phyloP scores from a whole-genome alignment of 2,329 filamentous ascomycete genomes.

The Colletotrichum liriopes region DNA sequence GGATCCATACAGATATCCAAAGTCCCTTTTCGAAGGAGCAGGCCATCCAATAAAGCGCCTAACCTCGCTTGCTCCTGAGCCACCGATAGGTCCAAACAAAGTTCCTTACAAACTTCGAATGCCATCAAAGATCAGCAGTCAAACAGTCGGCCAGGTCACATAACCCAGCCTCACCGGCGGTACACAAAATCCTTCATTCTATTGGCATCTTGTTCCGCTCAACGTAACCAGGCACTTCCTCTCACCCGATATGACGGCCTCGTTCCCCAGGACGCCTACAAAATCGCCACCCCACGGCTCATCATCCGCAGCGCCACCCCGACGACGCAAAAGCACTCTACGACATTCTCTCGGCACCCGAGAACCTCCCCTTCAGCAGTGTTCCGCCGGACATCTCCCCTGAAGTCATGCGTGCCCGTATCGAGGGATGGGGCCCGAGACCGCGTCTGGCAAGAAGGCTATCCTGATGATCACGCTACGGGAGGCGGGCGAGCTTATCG shows the following conservation, averaged over 20 bases:
- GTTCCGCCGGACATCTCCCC: conserved; percentile 31
- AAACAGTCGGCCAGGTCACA: background rate
- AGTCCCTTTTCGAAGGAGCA: background rate
- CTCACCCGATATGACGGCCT: conserved; percentile 7
- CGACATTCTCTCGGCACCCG: conserved; percentile 37
- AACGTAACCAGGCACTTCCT: background rate
- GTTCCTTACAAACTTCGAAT: background rate
- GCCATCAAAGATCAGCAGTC: background rate
- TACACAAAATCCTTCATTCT: background rate
- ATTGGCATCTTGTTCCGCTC: background rate
- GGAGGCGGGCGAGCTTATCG: conserved; percentile 40
- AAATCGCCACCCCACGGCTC: conserved; percentile 57
- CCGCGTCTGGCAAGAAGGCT: conserved; percentile 41
- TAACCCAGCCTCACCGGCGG: background rate
- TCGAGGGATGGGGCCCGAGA: conserved; percentile 25
- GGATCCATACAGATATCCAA: background rate
- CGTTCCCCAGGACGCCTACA: conserved; percentile 35
- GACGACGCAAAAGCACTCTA: conserved; percentile 40
- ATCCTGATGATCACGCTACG: conserved; percentile 43
- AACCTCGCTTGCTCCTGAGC: background rate
- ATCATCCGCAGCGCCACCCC: conserved; percentile 54
- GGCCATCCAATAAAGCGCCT: background rate
- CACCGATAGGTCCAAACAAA: background rate
- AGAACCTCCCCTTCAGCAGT: conserved; percentile 38
- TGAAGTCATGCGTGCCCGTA: conserved; percentile 32